These are phyloP conservation scores for Trichoderma asperelloides DNA, from an alignment of 495 filamentous ascomycete species.

Conservation along the genomic window DNA sequence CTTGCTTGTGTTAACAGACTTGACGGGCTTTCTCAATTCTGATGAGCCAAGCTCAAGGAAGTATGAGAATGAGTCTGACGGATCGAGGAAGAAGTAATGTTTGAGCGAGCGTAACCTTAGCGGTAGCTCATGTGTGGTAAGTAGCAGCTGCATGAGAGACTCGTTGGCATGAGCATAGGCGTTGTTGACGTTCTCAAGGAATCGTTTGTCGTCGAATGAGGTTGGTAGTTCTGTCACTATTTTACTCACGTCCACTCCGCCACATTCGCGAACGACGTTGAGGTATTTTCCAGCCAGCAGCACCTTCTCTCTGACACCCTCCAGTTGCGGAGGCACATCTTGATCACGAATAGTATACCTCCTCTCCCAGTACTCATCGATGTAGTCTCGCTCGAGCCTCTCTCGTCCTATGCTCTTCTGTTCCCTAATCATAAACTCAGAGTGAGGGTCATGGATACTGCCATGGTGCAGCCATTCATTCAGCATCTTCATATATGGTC, in stretches of 20 bases:
- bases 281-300: constrained; percentile 93
- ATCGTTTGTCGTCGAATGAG: constrained; percentile 82
- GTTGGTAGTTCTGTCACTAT: constrained; percentile 78
- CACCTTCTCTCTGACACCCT: constrained; percentile 87
- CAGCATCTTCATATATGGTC: constrained; percentile 95
- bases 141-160: constrained; percentile 79
- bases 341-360: constrained; percentile 87
- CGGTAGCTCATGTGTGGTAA: constrained; percentile 86
- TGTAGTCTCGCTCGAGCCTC: constrained; percentile 88
- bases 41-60: constrained; percentile 86
- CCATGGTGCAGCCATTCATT: constrained; percentile 98
- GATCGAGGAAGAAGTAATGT: constrained; percentile 98
- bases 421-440: constrained; percentile 90
- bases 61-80: constrained; percentile 95
- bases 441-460: constrained; percentile 87
- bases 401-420: constrained; percentile 92
- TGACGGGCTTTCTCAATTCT: constrained; percentile 80
- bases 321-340: constrained; percentile 87
- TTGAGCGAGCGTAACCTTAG: constrained; percentile 82
- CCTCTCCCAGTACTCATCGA: constrained; percentile 98
- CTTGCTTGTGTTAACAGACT: constrained; percentile 81
- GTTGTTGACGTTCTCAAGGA: constrained; percentile 89
- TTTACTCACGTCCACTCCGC: constrained; percentile 89
- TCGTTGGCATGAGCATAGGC: constrained; percentile 95
- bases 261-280: constrained; percentile 94